Conservation (phyloP, 1,284 basidiomycete species). For the Cryptococcus hybrid region DNA sequence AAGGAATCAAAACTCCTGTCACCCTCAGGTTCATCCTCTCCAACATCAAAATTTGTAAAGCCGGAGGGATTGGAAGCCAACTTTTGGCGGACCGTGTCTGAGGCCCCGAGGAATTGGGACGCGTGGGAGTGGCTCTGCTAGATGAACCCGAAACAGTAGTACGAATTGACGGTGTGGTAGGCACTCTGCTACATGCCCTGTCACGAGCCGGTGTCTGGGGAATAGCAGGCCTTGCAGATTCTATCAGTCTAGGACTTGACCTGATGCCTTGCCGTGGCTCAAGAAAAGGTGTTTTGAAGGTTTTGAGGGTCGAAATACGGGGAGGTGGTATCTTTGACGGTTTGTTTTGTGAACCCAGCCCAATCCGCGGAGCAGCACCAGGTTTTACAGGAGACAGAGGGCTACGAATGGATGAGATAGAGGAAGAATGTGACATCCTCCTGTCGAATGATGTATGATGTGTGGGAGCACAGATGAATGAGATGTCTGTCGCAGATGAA, state of each 20-base stretch:
- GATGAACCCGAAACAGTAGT: background rate
- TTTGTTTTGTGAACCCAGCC: constrained; percentile 5
- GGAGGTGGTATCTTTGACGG: background rate
- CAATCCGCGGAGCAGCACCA: constrained; percentile 5
- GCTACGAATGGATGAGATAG: background rate
- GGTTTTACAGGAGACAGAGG: constrained; percentile 13
- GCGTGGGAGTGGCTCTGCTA: background rate
- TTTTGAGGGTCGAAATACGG: background rate
- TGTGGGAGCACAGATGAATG: background rate
- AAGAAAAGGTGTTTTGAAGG: constrained; percentile 16
- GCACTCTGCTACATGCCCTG: too few relatives aligned
- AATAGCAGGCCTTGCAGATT: too few relatives aligned
- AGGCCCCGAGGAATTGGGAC: background rate
- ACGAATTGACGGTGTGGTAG: too few relatives aligned
- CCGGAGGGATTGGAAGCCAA: background rate
- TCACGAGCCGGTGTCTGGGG: too few relatives aligned
- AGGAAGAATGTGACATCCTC: too few relatives aligned
- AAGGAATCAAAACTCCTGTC: constrained; percentile 35
- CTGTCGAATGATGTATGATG: too few relatives aligned
- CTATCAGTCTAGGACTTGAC: constrained; percentile 13
- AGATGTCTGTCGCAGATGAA: background rate
- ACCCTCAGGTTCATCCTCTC: constrained; percentile 20
- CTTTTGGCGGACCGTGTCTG: background rate
- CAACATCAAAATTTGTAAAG: constrained; percentile 19
- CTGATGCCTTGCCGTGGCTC: constrained; percentile 1